phyloP scores from a whole-genome alignment of 164 flowering plant species.

The Malania oleifera region DNA sequence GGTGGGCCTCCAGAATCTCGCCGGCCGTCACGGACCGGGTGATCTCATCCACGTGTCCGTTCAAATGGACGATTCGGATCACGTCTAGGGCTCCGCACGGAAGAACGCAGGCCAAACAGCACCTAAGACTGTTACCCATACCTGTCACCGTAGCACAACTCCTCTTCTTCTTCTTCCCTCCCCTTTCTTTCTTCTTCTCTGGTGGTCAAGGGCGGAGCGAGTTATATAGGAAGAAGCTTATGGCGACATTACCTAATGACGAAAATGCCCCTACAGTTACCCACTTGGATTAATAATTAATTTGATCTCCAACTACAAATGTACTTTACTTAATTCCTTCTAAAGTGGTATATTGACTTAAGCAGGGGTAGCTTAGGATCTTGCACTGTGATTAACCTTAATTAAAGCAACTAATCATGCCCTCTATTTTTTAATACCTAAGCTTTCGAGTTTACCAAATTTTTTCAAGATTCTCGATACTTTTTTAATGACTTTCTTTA shows the following conservation, averaged over 20 bases:
- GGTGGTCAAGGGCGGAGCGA: background rate
- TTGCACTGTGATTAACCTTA: too few relatives aligned
- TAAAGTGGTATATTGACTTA: too few relatives aligned
- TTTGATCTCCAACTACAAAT: too few relatives aligned
- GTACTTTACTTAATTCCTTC: too few relatives aligned
- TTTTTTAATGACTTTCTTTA: too few relatives aligned
- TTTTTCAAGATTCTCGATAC: too few relatives aligned
- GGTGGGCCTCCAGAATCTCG: constrained; percentile 59
- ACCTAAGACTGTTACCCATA: constrained; percentile 85
- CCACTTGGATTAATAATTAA: too few relatives aligned
- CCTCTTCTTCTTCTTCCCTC: background rate
- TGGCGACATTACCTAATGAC: too few relatives aligned
- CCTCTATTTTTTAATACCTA: too few relatives aligned
- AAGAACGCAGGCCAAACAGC: constrained; percentile 89
- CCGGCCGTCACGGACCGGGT: constrained; percentile 64
- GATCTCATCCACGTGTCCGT: constrained; percentile 73
- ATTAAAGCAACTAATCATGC: too few relatives aligned
- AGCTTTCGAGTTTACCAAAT: too few relatives aligned
- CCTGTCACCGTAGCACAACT: background rate
- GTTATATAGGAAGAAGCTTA: constrained; percentile 16
- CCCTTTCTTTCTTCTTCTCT: constrained; percentile 5
- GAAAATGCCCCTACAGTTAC: constrained; percentile 14
- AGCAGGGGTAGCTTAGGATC: too few relatives aligned
- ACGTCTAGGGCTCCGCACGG: constrained; percentile 89
- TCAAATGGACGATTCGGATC: constrained; percentile 82